Evolutionary conservation across 2,329 filamentous ascomycete species (phyloP), one percentile per base, ranked within the genome.

Genomic region (Akanthomyces muscarius): DNA sequence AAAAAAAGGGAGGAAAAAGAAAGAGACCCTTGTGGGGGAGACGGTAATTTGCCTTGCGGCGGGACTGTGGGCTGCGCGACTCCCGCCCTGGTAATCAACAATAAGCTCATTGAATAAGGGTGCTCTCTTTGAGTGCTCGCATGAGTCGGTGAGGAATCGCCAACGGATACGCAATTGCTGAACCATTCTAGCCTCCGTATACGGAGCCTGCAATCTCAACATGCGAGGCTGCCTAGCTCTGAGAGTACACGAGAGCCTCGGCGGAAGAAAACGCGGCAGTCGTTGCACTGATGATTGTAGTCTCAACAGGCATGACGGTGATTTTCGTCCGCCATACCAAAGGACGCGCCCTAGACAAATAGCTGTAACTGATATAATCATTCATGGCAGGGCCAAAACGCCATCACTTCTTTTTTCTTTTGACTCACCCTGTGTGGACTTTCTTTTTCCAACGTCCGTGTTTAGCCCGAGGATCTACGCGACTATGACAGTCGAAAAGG

Each of bases 101-200:
- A 41, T 28, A 50, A 42, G 33, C 45, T 42, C 33, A 51, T 8
- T 57, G 54, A 23, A 21, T 28, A 52, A 18, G 28, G 28, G 14
- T 5, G 1, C 4, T 21, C 13, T 38, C 11, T 36, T 16, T 44
- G 30, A 41, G 18, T 38, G 41, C 38, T 42, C 18, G 30, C n/a
- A 44, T 48, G 55, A 59, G 45, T 59, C 56, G 56, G 56, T 51
- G 56, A 59, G 18, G 14, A 50, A 28, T 30, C 8, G 21, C 21
- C 23, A 25, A 41, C 5, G 52, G 21, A 25, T 8, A 55, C 8
- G 11, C 6, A 36, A 28, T 5, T 21, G 53, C n/a, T 56, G 53
- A 56, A 16, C 16, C 7, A 44, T 50, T 58, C 14, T 21, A n/a
- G 30, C 45, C 28, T 48, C n/a, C 21, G n/a, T 4, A 30, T 28